Evolutionary conservation across 2,329 filamentous ascomycete genomes (phyloP).

Genomic region (Didymella sp.): DNA sequence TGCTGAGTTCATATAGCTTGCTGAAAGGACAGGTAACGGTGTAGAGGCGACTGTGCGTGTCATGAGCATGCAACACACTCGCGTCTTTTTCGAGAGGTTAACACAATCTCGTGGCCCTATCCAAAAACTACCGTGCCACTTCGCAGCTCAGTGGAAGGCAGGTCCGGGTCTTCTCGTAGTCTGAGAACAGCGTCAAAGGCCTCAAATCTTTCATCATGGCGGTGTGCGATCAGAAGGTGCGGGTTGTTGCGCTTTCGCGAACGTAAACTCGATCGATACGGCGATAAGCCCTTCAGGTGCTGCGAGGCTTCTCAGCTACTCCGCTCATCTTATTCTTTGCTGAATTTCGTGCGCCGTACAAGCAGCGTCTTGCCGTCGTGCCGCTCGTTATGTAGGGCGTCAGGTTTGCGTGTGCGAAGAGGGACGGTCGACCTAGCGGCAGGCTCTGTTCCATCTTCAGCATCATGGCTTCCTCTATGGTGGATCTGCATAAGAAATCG

Average conservation of each 20-base stretch:
- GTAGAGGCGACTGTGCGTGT: background rate
- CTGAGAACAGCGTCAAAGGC: background rate
- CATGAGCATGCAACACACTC: too few species aligned
- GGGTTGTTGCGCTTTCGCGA: background rate
- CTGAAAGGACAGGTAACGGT: too few species aligned
- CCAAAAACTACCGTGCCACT: background rate
- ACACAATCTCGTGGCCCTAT: background rate
- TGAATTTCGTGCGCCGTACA: background rate
- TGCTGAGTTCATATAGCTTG: background rate
- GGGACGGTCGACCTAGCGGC: background rate
- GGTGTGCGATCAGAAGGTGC: background rate
- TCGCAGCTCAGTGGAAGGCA: background rate
- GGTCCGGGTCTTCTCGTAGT: background rate
- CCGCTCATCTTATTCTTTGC: background rate
- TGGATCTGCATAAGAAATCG: constrained; percentile 2
- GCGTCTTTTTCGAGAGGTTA: background rate
- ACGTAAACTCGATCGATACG: background rate
- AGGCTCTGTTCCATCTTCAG: background rate
- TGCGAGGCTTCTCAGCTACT: background rate
- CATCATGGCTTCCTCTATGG: background rate
- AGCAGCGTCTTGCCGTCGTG: background rate
- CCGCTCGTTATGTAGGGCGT: background rate
- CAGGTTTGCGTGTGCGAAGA: background rate
- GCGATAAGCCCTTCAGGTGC: background rate
- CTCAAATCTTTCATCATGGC: background rate